Evolutionary conservation across 2,329 filamentous ascomycete species (phyloP).

Genomic region (Shiraia sp.): DNA sequence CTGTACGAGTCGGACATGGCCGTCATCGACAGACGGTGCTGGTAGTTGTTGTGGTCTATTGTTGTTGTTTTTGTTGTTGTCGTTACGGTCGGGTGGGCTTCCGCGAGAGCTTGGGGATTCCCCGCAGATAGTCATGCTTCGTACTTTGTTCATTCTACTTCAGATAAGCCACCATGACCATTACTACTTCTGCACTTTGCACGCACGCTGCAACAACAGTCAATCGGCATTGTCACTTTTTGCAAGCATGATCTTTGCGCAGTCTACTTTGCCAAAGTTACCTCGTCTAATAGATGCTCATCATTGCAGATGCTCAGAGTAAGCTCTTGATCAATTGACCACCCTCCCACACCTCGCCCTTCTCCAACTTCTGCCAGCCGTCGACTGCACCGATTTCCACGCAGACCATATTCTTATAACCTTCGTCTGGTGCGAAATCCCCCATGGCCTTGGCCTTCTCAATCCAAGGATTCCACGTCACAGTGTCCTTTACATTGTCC

Average conservation of each 20-base stretch:
- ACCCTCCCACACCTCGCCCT: conserved; percentile 70
- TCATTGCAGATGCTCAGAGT: conserved; percentile 20
- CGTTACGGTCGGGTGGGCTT: conserved; percentile 15
- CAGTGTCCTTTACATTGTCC: conserved; percentile 83
- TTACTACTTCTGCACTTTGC: too few species aligned
- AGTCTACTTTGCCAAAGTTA: too few species aligned
- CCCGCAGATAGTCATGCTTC: not conserved
- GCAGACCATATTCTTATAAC: conserved; percentile 91
- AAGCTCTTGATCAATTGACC: conserved; percentile 60
- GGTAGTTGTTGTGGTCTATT: conserved; percentile 25
- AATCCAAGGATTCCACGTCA: conserved; percentile 96
- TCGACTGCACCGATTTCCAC: conserved; percentile 86
- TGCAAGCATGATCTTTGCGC: too few species aligned
- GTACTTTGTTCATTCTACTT: too few species aligned
- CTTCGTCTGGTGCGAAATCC: conserved; percentile 88
- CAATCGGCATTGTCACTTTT: not conserved
- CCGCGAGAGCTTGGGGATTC: conserved; percentile 17
- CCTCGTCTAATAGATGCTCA: conserved; percentile 1
- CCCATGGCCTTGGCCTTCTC: conserved; percentile 80
- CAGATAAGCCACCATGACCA: too few species aligned
- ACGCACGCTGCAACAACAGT: too few species aligned
- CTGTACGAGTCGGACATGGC: conserved; percentile 15
- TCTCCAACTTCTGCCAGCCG: conserved; percentile 82
- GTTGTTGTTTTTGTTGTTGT: conserved; percentile 16
- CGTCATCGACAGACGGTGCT: conserved; percentile 8